phyloP scores from a whole-genome alignment of 2,329 filamentous ascomycete species.

The Diaporthe citriasiana region DNA sequence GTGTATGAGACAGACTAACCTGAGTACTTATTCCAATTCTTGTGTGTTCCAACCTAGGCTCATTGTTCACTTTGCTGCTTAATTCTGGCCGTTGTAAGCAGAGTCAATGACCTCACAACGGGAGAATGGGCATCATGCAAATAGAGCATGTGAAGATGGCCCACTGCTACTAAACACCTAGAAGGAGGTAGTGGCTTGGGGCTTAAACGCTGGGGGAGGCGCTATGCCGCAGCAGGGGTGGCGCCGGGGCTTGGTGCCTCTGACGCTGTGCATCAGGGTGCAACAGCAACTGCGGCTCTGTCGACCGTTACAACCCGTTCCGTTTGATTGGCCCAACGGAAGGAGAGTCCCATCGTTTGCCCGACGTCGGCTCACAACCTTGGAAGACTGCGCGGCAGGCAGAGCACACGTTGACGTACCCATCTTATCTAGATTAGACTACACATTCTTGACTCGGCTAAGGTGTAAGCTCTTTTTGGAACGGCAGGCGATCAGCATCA shows the following conservation, averaged over 20 bases:
- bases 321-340: conserved; percentile 34
- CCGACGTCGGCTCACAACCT: conserved; percentile 28
- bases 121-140: conserved; percentile 1
- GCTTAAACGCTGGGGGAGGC: background rate
- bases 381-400: conserved; percentile 21
- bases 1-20: background rate
- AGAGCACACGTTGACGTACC: conserved; percentile 30
- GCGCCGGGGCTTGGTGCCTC: background rate
- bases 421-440: background rate
- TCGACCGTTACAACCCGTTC: conserved; percentile 23
- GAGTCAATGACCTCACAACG: conserved; percentile 40
- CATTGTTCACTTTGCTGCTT: background rate
- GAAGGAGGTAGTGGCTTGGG: conserved; percentile 5
- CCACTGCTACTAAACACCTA: background rate
- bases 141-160: conserved; percentile 26
- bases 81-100: background rate
- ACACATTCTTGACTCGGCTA: too few relatives aligned
- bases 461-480: conserved; percentile 11
- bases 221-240: background rate
- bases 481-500: conserved; percentile 24
- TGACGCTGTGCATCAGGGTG: background rate
- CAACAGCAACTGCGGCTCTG: conserved; percentile 9
- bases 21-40: conserved; percentile 6
- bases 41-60: background rate
- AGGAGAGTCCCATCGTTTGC: background rate